These are phyloP conservation scores for Blastobotrys elegans DNA, from an alignment of 1,139 yeast species.

Conservation along the genomic window DNA sequence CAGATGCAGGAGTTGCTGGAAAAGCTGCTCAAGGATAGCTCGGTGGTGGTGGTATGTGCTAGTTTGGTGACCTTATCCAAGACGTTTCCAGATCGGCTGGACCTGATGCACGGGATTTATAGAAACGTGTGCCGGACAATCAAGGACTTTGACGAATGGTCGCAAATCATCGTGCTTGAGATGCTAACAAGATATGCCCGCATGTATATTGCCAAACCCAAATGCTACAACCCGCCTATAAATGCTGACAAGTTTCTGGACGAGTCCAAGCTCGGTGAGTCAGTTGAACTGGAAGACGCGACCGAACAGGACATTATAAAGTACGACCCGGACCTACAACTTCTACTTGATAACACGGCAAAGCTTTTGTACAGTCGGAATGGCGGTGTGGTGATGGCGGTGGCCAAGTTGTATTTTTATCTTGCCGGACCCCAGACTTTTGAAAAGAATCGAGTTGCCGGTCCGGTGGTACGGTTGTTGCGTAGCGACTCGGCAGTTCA, in stretches of 20 bases:
- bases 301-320: slow-evolving; percentile 20
- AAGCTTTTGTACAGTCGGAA: slow-evolving; percentile 48
- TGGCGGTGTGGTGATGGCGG: slow-evolving; percentile 60
- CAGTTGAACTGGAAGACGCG: slow-evolving; percentile 18
- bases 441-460: slow-evolving; percentile 45
- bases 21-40: slow-evolving; percentile 57
- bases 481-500: slow-evolving; percentile 35
- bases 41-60: slow-evolving; percentile 61
- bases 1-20: slow-evolving; percentile 49
- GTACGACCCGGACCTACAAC: slow-evolving; percentile 52
- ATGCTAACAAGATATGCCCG: slow-evolving; percentile 64
- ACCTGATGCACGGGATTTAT: slow-evolving; percentile 65
- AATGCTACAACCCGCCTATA: slow-evolving; percentile 9
- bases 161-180: slow-evolving; percentile 60
- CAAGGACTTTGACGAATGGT: slow-evolving; percentile 64
- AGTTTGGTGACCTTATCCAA: slow-evolving; percentile 56
- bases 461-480: slow-evolving; percentile 44
- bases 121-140: slow-evolving; percentile 56
- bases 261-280: slow-evolving; percentile 22
- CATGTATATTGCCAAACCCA: slow-evolving; percentile 52
- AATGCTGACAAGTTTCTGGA: slow-evolving; percentile 19
- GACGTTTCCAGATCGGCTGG: slow-evolving; percentile 55
- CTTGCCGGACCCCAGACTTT: slow-evolving; percentile 51
- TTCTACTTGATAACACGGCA: slow-evolving; percentile 46
- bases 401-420: slow-evolving; percentile 49